Evolutionary conservation across 441 rosid genomes (phyloP), one percentile per base, ranked within the genome.

Genomic region (Dalechampia spathulata): DNA sequence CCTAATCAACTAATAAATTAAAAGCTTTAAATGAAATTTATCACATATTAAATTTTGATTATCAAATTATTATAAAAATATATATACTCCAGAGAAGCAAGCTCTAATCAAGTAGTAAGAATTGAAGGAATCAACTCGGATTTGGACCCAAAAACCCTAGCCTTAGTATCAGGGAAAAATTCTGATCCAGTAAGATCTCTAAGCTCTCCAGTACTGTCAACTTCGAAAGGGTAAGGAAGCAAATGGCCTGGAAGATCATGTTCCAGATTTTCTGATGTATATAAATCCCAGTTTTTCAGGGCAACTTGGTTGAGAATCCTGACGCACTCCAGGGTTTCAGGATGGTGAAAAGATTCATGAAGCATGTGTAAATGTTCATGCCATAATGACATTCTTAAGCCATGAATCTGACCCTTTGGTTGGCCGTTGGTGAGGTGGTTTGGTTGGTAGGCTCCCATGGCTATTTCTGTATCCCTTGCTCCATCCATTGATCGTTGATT

Each of bases 401-500:
- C 83, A 20, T 78, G 73, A 1, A 85, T 78, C 67, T 84, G 68
- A 56, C 69, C 73, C 47, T 54, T 63, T 37, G 53, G 54, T 27
- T 32, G 49, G 12, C 59, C 25, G 6, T 27, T 32, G 30, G 52
- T 54, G 2, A 67, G 65, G 72, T 89, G 87, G 58, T 77, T 67
- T 37, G 96, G 96, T 60, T 89, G 97, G 61, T 75, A 86, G 6
- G 76, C 97, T 74, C 94, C 98, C 92, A 89, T 86, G 22, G 96
- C 99, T 49, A 92, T 89, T 75, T 92, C 97, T 15, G 90, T 64
- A 77, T 92, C 97, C 57, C 98, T 81, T 23, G 88, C 86, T 40
- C 96, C 94, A 23, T 92, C 97, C 96, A 85, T 92, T 0, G 96
- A 89, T 72, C 96, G 71, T 68, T 88, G 93, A 73, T 88, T 91